Evolutionary conservation across 2,329 filamentous ascomycete genomes (phyloP), one percentile per base, ranked within the genome.

Genomic region (Chaetomium globosum): DNA sequence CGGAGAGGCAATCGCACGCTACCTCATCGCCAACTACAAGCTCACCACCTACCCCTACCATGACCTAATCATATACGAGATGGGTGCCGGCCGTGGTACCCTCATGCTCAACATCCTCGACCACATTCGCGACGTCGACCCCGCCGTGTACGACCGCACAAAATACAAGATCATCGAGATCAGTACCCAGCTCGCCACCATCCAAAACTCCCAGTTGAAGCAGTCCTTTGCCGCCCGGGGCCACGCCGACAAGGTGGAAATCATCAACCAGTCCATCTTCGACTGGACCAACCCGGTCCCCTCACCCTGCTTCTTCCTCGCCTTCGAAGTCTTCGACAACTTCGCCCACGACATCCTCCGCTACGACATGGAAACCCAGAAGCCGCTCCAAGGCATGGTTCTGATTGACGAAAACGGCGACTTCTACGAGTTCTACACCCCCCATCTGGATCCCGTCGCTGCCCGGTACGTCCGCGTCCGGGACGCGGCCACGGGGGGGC

Each of bases 41-140:
- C 87, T 97, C 75, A 92, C 91, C 53, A 87, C 92, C 63, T 98
- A 95, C 76, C 95, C 95, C 2, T 97, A 98, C 81, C 89, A 97
- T 78, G 95, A 99, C 78, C 85, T 99, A 60, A 91, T 96, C 73
- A 96, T 99, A 77, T 99, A 97, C 84, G 95, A 99, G 77, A 96
- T 99, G 90, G 95, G 95, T 60, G 95, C 95, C 48, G 95, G 95
- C 72, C 94, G 97, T 73, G 95, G 95, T 68, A 99, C 96, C 0
- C 85, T 99, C 75, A 99, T 99, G 95, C 84, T 95, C 75, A 99
- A 99, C 77, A 93, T 99, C 65, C 85, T 99, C 67, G 94, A 99
- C 81, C 97, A 96, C 77, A 96, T 99, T 76, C 91, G 93, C 68
- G 89, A 91, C 70, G 84, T 89, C 53, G 91, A 98, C 73, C 92